phyloP scores from a whole-genome alignment of 345 rosid genomes.

The Lepidium aucheri region DNA sequence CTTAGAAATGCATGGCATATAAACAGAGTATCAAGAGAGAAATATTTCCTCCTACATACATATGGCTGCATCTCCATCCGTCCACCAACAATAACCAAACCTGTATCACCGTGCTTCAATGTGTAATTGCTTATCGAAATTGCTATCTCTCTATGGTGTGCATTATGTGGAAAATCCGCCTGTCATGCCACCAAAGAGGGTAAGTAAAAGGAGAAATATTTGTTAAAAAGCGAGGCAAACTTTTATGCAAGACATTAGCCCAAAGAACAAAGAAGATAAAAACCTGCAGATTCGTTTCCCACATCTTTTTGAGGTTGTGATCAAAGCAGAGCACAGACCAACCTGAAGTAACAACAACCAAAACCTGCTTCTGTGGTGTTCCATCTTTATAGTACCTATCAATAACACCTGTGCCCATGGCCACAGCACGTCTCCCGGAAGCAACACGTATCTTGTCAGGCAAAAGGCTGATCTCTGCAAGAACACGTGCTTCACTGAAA shows the following conservation, averaged over 20 bases:
- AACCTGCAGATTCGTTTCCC: conserved; percentile 95
- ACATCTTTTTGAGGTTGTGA: conserved; percentile 88
- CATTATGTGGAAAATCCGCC: conserved; percentile 92
- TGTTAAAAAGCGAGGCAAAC: background rate
- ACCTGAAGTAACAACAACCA: conserved; percentile 94
- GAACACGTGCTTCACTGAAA: conserved; percentile 79
- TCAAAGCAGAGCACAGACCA: conserved; percentile 97
- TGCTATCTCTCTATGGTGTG: conserved; percentile 82
- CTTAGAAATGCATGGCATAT: background rate
- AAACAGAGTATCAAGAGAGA: background rate
- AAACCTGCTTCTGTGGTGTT: conserved; percentile 79
- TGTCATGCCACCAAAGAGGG: conserved; percentile 23
- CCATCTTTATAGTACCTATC: conserved; percentile 58
- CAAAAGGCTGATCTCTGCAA: conserved; percentile 51
- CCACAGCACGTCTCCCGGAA: conserved; percentile 81
- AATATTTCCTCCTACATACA: conserved; percentile 39
- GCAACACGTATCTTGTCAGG: conserved; percentile 86
- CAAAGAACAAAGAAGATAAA: background rate
- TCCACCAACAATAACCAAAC: conserved; percentile 86
- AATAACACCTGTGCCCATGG: conserved; percentile 91
- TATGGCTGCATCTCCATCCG: conserved; percentile 91
- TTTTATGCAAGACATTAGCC: background rate
- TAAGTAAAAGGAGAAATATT: background rate
- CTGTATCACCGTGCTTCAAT: conserved; percentile 76
- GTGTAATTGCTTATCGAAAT: conserved; percentile 82